phyloP scores from a whole-genome alignment of 2,329 filamentous ascomycete genomes.

The Aspergillus versicolor region DNA sequence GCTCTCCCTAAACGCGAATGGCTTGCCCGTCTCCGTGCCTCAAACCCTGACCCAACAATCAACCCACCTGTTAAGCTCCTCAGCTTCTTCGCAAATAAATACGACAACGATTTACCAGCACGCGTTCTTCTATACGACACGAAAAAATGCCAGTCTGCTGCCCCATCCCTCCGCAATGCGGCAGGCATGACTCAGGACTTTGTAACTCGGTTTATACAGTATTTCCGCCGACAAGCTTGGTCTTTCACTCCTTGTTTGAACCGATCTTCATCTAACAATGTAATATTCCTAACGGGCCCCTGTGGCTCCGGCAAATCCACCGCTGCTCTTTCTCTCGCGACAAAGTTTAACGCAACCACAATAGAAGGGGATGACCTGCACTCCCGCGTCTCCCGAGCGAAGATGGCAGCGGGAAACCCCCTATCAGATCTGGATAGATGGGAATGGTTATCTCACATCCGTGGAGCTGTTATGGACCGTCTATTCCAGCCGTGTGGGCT shows the following conservation, averaged over 20 bases:
- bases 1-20: slow-evolving; percentile 25
- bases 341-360: slow-evolving; percentile 31
- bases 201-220: slow-evolving; percentile 14
- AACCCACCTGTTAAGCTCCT: slow-evolving; percentile 55
- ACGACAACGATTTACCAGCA: slow-evolving; percentile 38
- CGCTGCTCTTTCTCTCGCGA: slow-evolving; percentile 47
- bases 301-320: slow-evolving; percentile 57
- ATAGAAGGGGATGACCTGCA: slow-evolving; percentile 56
- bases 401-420: slow-evolving; percentile 52
- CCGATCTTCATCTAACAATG: neutral
- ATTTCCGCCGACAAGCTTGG: slow-evolving; percentile 20
- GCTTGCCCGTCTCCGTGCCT: slow-evolving; percentile 38
- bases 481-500: slow-evolving; percentile 11
- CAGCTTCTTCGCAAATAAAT: slow-evolving; percentile 55
- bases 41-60: slow-evolving; percentile 47
- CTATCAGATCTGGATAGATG: slow-evolving; percentile 54
- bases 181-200: slow-evolving; percentile 10
- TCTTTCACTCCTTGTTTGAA: neutral
- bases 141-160: slow-evolving; percentile 16
- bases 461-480: slow-evolving; percentile 21
- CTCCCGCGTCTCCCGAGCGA: slow-evolving; percentile 50
- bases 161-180: slow-evolving; percentile 16
- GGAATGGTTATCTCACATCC: slow-evolving; percentile 49
- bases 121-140: slow-evolving; percentile 30
- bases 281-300: slow-evolving; percentile 47